Conservation (phyloP, 192 early-diverging fungal species). For the Coemansia sp. region DNA sequence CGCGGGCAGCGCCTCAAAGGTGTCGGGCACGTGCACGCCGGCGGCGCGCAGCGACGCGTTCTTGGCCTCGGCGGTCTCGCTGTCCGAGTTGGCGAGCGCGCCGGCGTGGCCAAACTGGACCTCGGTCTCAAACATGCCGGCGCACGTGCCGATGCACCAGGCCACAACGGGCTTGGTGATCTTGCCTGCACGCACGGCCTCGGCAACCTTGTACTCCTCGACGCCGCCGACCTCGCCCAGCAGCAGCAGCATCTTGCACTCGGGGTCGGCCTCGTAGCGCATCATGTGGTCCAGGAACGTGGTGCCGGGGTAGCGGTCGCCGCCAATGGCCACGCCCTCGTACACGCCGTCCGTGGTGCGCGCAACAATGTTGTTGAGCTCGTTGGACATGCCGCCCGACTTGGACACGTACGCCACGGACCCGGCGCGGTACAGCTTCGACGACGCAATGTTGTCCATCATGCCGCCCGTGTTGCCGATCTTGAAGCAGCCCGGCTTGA, state of each 20-base stretch:
- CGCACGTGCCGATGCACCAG: slow-evolving; percentile 99
- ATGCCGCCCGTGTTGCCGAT: slow-evolving; percentile 99
- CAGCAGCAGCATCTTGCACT: slow-evolving; percentile 91
- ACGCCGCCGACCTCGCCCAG: slow-evolving; percentile 98
- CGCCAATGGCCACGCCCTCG: slow-evolving; percentile 98
- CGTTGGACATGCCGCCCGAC: slow-evolving; percentile 99
- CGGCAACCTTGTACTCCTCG: slow-evolving; percentile 93
- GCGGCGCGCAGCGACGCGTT: slow-evolving; percentile 82
- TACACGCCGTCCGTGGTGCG: slow-evolving; percentile 96
- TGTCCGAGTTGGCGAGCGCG: slow-evolving; percentile 91
- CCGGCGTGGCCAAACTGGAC: slow-evolving; percentile 99
- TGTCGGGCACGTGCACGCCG: slow-evolving; percentile 90
- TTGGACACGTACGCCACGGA: slow-evolving; percentile 98
- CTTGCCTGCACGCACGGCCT: slow-evolving; percentile 80
- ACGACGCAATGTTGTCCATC: slow-evolving; percentile 99
- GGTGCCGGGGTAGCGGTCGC: slow-evolving; percentile 97
- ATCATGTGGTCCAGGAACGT: slow-evolving; percentile 98
- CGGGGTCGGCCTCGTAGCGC: slow-evolving; percentile 90
- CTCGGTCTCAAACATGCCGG: slow-evolving; percentile 98
- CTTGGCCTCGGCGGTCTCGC: slow-evolving; percentile 97
- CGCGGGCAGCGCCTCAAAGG: slow-evolving; percentile 91
- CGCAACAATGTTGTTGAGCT: slow-evolving; percentile 99
- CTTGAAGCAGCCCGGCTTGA: slow-evolving; percentile 99
- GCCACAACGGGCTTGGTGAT: slow-evolving; percentile 99
- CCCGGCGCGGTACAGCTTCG: slow-evolving; percentile 94